Conservation (phyloP, 2,329 filamentous ascomycete genomes). For the Pyricularia grisea region DNA sequence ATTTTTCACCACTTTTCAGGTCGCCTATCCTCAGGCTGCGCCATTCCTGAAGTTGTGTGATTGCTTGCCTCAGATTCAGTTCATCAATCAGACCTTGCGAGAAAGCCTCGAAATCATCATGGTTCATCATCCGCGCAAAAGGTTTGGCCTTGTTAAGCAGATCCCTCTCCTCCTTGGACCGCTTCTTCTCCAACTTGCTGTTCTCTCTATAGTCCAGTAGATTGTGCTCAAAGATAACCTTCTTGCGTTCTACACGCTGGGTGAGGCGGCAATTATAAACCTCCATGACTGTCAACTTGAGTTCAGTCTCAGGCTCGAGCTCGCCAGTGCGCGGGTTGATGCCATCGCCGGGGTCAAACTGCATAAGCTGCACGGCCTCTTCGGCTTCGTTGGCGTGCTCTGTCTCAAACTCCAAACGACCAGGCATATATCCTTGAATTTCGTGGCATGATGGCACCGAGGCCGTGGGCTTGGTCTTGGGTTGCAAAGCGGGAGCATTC, state of each 20-base stretch:
- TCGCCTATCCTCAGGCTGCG: conserved; percentile 75
- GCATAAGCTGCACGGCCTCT: conserved; percentile 96
- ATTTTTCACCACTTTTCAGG: conserved; percentile 79
- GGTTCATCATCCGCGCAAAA: conserved; percentile 94
- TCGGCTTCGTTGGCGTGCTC: conserved; percentile 97
- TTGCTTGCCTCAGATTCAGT: conserved; percentile 82
- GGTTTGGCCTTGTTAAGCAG: conserved; percentile 89
- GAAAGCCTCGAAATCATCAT: conserved; percentile 78
- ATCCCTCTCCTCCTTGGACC: conserved; percentile 90
- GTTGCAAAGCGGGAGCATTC: conserved; percentile 70
- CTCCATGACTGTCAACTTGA: conserved; percentile 97
- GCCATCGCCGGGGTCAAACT: conserved; percentile 93
- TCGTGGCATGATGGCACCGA: conserved; percentile 95
- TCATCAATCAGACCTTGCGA: conserved; percentile 82
- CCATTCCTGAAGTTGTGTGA: conserved; percentile 90
- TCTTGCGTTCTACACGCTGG: conserved; percentile 86
- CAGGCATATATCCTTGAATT: conserved; percentile 97
- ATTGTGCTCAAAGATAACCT: conserved; percentile 92
- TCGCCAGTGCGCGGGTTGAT: conserved; percentile 76
- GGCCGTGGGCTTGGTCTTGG: conserved; percentile 92
- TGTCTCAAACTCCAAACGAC: conserved; percentile 92
- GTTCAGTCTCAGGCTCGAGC: conserved; percentile 88
- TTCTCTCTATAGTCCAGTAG: conserved; percentile 92
- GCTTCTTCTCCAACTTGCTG: conserved; percentile 80
- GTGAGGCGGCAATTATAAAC: conserved; percentile 93